Evolutionary conservation across 2,329 filamentous ascomycete genomes (phyloP), one percentile per base, ranked within the genome.

Genomic region (Colletotrichum sp.): DNA sequence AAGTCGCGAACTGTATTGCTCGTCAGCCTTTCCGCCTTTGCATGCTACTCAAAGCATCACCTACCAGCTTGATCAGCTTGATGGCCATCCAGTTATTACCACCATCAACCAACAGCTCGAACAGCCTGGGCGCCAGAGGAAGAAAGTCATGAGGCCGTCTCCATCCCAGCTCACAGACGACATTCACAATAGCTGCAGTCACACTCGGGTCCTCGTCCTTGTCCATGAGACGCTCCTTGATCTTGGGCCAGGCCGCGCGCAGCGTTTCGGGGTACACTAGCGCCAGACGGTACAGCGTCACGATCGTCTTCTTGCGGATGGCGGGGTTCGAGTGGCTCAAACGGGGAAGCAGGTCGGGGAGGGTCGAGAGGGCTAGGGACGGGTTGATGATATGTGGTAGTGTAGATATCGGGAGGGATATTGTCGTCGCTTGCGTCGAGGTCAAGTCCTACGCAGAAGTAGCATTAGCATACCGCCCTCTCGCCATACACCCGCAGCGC

Each of bases 1-100:
- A 87, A 2, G 95, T 98, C 59, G 97, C 96, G 89, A 99, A 99
- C 94, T 98, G 81, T 15, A 2, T 21, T 12, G 18, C 13, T 5
- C 13, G 68, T 78, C 68, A 78, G 71, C 26, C 60, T n/a, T 39
- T 12, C 36, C 7, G 21, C 9, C n/a, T 21, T n/a, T 3, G 6
- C 9, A 15, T 18, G 10, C 36, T 16, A 32, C 16, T 28, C 10
- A 18, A 28, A 26, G 21, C 8, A 26, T 16, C 39, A 87, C 91
- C 79, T 84, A 96, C 95, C 78, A 99, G 90, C 86, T 99, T 99
- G 84, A 99, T 99, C 78, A 99, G 92, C 84, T 99, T 99, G 83
- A 99, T 99, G 75, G 96, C 96, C 96, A 99, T 99, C 97, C 97
- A 99, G 85, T 99, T 99, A 85, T 99, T 99, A 49, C 94, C 94